Conservation (phyloP, 495 filamentous ascomycete genomes). For the Alectoria sarmentosa region DNA sequence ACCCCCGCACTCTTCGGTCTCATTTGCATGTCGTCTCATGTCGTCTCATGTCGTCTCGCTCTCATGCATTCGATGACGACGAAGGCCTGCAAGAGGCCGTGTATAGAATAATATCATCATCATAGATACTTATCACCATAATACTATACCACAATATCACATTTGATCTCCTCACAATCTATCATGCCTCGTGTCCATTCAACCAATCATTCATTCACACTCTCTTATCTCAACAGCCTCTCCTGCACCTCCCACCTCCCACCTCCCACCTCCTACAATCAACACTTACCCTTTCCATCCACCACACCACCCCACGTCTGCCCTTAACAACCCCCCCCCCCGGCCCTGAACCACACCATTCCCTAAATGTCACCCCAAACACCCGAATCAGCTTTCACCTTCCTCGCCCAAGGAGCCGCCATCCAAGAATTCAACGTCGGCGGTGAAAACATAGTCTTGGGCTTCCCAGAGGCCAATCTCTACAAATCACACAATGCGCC, state of each 20-base stretch:
- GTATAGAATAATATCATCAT: no score
- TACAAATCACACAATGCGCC: constrained; percentile 69
- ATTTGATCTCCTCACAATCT: no score
- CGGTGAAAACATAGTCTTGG: constrained; percentile 77
- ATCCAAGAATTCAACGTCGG: constrained; percentile 76
- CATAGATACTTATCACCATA: no score
- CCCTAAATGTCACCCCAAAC: constrained; percentile 13
- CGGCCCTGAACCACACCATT: neutral
- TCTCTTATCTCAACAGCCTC: neutral
- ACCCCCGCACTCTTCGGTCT: no score
- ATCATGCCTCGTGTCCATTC: no score
- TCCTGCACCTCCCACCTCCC: neutral
- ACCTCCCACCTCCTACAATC: neutral
- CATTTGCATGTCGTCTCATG: no score
- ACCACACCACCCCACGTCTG: neutral
- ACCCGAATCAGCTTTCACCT: constrained; percentile 43
- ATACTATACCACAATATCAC: no score
- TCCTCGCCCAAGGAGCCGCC: constrained; percentile 80
- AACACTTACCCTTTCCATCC: neutral
- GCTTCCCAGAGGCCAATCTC: constrained; percentile 63
- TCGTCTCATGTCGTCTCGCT: no score
- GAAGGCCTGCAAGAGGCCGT: no score
- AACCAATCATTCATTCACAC: neutral
- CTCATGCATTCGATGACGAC: no score
- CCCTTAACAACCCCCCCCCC: neutral